Percentiles rank a stretch among this genome's conserved stretches.
phyloP scores from a whole-genome alignment of 2,329 filamentous ascomycete species.

The Phoma sp. region DNA sequence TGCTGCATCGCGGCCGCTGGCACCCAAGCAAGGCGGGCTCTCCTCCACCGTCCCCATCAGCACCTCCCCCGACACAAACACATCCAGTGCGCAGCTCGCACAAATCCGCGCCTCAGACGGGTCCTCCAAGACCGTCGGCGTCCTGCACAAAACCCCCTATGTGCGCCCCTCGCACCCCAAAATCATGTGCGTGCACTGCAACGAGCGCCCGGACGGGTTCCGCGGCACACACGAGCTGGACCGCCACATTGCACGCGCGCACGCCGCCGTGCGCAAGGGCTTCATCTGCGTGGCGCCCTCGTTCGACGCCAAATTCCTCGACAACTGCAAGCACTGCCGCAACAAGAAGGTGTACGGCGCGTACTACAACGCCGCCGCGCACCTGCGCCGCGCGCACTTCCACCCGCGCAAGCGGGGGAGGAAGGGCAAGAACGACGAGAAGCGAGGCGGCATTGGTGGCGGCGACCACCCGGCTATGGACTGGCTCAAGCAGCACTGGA shows the following conservation, averaged over 20 bases:
- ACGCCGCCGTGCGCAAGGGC: constrained; percentile 64
- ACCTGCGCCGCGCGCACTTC: constrained; percentile 88
- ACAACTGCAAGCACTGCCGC: constrained; percentile 82
- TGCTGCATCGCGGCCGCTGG: constrained; percentile 56
- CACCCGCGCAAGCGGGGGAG: constrained; percentile 68
- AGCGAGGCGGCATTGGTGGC: constrained; percentile 66
- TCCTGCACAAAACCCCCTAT: constrained; percentile 60
- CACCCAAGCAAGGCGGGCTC: constrained; percentile 49
- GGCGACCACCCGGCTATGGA: constrained; percentile 68
- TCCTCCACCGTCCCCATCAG: no score
- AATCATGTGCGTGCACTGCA: constrained; percentile 73
- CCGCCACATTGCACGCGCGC: constrained; percentile 65
- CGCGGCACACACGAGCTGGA: constrained; percentile 79
- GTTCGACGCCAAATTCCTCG: constrained; percentile 68
- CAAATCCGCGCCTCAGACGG: constrained; percentile 60
- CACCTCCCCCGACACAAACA: constrained; percentile 13
- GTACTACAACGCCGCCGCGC: constrained; percentile 94
- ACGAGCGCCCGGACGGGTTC: constrained; percentile 77
- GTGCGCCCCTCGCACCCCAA: constrained; percentile 73
- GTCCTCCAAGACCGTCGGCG: constrained; percentile 59
- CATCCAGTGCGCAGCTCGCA: constrained; percentile 56
- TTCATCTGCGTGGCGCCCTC: constrained; percentile 68
- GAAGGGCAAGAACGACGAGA: constrained; percentile 63
- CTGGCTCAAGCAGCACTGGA: constrained; percentile 63
- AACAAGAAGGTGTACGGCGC: constrained; percentile 81